Base-by-base conservation (phyloP, 1,284 basidiomycete genomes). In the Moesziomyces globuligerus region DNA sequence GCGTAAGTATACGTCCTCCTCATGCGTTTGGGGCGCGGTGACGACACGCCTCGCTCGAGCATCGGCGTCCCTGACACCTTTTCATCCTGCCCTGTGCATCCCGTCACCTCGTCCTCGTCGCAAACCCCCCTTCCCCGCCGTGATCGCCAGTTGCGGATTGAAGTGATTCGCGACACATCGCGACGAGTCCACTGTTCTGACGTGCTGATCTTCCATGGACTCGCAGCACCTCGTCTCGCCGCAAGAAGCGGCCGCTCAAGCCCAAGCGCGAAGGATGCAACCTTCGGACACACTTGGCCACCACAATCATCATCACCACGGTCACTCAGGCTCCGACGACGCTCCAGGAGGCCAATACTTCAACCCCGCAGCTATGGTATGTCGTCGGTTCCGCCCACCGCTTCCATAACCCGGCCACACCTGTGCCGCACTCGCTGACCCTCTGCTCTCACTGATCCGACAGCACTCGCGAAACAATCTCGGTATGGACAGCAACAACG, bases 181-280 rank as follows among this genome's bases (percentile, higher is more conserved):
- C 56, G 62, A 44, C 40, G 62, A 66, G 62, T 34, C 41, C 38
- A 34, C 20, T 26, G 48, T 53, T 47, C 48, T 55, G 62, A 66
- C 56, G 51, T 51, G 64, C 64, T 56, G 57, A n/a, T 29, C 47
- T 60, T 56, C 56, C 55, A 72, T 72, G 69, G 56, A 64, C 58
- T 72, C 69, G 51, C 69, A 72, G 52, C 64, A 72, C 28, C 69
- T 72, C 52, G 69, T 72, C 34, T 72, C 69, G 55, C 69, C 69
- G 50, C 69, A 72, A 59, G 69, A 72, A 61, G 69, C 69, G 48
- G 69, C 64, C 48, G 69, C 69, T 56, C 69, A 72, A 61, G 69
- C 69, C 37, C 69, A 72, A 59, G 69, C 69, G 52, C 58, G 69
- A 57, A 67, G 69, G 34, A 62, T 72, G 69, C 64, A 72, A 58